Conservation (phyloP, 2,329 filamentous ascomycete species). For the Microdochium paspali region DNA sequence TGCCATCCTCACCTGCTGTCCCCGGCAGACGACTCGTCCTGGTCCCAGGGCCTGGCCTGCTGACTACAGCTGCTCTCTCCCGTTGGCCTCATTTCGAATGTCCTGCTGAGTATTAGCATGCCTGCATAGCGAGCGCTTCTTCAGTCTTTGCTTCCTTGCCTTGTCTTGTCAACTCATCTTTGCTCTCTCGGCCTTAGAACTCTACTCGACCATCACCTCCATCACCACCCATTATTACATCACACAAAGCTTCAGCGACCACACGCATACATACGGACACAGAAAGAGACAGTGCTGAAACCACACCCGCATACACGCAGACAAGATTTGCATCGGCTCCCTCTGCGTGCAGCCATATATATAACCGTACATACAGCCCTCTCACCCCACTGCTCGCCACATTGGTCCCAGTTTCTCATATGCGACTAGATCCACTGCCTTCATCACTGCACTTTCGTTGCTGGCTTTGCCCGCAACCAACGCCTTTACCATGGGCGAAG, state of each 20-base stretch:
- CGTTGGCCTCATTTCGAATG: constrained; percentile 9
- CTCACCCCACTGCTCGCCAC: not conserved
- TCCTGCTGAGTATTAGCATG: constrained; percentile 2
- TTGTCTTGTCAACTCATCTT: constrained; percentile 4
- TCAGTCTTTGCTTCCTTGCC: constrained; percentile 6
- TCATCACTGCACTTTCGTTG: not conserved
- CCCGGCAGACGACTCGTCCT: constrained; percentile 3
- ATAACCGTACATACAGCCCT: constrained; percentile 3
- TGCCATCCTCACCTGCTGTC: constrained; percentile 4
- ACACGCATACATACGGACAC: not conserved
- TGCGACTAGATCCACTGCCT: not conserved
- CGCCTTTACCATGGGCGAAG: constrained; percentile 35
- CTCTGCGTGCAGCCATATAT: constrained; percentile 2
- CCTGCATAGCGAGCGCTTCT: constrained; percentile 2
- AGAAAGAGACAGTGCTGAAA: not conserved
- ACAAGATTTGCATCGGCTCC: not conserved
- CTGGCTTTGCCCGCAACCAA: constrained; percentile 5
- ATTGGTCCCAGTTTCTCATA: not conserved
- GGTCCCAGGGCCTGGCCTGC: constrained; percentile 21
- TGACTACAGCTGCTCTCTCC: constrained; percentile 12
- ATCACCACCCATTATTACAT: not conserved
- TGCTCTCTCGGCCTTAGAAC: no score
- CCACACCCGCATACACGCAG: not conserved
- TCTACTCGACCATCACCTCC: constrained; percentile 1
- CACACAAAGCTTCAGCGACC: not conserved